Evolutionary conservation across 2,329 filamentous ascomycete species (phyloP).

Genomic region (Colletotrichum sp.): DNA sequence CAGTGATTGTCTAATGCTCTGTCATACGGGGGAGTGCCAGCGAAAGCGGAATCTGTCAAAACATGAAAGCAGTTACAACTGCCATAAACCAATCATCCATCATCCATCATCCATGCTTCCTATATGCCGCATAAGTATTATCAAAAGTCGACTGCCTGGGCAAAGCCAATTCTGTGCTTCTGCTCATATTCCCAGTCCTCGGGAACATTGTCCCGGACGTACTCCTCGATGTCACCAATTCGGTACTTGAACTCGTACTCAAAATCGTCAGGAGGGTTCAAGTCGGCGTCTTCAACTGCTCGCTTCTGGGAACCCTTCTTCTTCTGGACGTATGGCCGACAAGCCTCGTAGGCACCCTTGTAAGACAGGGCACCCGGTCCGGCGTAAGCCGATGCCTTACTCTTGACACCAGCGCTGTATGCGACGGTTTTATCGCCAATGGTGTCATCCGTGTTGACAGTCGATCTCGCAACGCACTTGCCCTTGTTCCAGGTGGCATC

Average conservation of each 20-base stretch:
- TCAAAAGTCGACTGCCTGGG: background rate
- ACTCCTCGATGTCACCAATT: background rate
- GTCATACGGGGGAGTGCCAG: background rate
- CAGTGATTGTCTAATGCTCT: background rate
- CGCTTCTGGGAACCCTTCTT: background rate
- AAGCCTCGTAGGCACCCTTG: background rate
- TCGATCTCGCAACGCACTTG: slow-evolving; percentile 30
- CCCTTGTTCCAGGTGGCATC: slow-evolving; percentile 39
- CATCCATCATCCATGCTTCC: background rate
- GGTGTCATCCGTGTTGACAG: slow-evolving; percentile 1
- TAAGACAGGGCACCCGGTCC: slow-evolving; percentile 13
- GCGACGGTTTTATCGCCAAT: slow-evolving; percentile 4
- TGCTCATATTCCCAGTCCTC: background rate
- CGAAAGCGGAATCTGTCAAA: background rate
- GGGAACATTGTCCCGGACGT: background rate
- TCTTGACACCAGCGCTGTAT: background rate
- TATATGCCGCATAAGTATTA: background rate
- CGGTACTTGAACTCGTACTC: background rate
- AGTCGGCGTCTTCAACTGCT: background rate
- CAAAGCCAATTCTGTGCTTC: background rate
- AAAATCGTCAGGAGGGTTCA: background rate
- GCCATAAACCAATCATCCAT: background rate
- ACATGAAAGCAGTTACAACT: background rate
- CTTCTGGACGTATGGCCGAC: background rate
- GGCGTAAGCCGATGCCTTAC: background rate